phyloP scores from a whole-genome alignment of 208 protist genomes.

The Phytomonas sp. region DNA sequence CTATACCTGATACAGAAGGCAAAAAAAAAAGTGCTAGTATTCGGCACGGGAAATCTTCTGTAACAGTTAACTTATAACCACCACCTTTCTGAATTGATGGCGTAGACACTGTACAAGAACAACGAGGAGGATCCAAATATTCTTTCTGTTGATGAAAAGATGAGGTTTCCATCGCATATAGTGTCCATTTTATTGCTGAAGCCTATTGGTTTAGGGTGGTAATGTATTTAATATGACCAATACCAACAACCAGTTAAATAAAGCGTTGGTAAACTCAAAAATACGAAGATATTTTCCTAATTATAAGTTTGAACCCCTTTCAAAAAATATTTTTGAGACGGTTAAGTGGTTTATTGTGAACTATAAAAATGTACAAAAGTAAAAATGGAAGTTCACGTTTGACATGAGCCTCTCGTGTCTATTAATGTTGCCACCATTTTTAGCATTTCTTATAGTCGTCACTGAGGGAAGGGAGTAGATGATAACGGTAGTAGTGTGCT shows the following conservation, averaged over 20 bases:
- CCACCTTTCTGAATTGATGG: slow-evolving; percentile 65
- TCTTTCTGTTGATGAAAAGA: slow-evolving; percentile 85
- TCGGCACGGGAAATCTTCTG: slow-evolving; percentile 87
- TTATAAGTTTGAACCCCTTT: slow-evolving; percentile 88
- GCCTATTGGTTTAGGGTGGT: slow-evolving; percentile 78
- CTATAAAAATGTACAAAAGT: slow-evolving; percentile 74
- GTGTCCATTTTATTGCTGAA: slow-evolving; percentile 60
- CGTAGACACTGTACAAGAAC: slow-evolving; percentile 78
- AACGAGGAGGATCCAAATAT: slow-evolving; percentile 78
- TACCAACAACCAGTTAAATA: slow-evolving; percentile 91
- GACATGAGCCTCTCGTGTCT: background rate
- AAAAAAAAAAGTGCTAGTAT: slow-evolving; percentile 58
- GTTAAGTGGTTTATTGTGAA: slow-evolving; percentile 87
- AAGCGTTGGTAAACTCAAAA: slow-evolving; percentile 90
- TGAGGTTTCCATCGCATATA: slow-evolving; percentile 62
- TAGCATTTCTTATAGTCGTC: background rate
- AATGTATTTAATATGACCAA: slow-evolving; percentile 86
- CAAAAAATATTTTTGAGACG: slow-evolving; percentile 60
- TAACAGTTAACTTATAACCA: slow-evolving; percentile 92
- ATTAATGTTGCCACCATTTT: background rate
- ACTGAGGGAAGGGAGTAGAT: background rate
- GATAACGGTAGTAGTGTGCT: background rate
- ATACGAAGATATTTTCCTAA: slow-evolving; percentile 57
- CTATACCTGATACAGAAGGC: slow-evolving; percentile 77
- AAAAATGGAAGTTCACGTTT: background rate